Evolutionary conservation across 805 yeast genomes (phyloP).

Genomic region (Jamesozyma rosinii): DNA sequence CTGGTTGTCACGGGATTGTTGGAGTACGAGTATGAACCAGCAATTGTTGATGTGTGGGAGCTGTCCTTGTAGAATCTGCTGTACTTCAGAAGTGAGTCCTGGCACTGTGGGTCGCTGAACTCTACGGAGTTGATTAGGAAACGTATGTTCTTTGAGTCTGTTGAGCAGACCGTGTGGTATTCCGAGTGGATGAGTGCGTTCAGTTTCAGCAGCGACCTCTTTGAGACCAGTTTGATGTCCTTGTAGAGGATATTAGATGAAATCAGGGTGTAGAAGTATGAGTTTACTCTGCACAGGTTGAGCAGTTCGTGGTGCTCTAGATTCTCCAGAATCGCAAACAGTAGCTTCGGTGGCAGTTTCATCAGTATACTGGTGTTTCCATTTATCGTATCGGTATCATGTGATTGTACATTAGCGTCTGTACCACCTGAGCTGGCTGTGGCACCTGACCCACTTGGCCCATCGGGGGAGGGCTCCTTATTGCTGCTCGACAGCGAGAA

Average conservation of each 20-base stretch:
- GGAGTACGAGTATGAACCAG: slow-evolving; percentile 20
- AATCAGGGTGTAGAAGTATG: slow-evolving; percentile 18
- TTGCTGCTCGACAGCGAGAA: neutral
- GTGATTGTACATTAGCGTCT: no score
- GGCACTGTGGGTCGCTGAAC: slow-evolving; percentile 27
- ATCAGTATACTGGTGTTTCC: neutral
- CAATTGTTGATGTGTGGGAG: slow-evolving; percentile 14
- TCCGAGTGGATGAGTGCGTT: slow-evolving; percentile 27
- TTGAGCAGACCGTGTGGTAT: slow-evolving; percentile 11
- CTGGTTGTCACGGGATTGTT: slow-evolving; percentile 2
- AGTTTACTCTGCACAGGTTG: slow-evolving; percentile 19
- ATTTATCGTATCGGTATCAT: neutral
- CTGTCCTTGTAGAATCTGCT: slow-evolving; percentile 20
- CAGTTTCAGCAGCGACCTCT: slow-evolving; percentile 23
- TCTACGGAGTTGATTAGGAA: slow-evolving; percentile 23
- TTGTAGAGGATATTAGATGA: slow-evolving; percentile 23
- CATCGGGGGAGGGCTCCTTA: neutral
- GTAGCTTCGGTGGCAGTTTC: slow-evolving; percentile 17
- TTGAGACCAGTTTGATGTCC: slow-evolving; percentile 19
- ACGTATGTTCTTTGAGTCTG: slow-evolving; percentile 14
- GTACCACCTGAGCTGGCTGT: no score
- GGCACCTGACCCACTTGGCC: no score
- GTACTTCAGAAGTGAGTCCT: slow-evolving; percentile 28
- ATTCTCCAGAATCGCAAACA: slow-evolving; percentile 18
- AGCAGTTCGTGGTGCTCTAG: slow-evolving; percentile 18